Percentiles rank a stretch among this genome's conserved stretches.
Evolutionary conservation across 2,329 filamentous ascomycete species (phyloP).

Genomic region (Endocalyx cinctus): DNA sequence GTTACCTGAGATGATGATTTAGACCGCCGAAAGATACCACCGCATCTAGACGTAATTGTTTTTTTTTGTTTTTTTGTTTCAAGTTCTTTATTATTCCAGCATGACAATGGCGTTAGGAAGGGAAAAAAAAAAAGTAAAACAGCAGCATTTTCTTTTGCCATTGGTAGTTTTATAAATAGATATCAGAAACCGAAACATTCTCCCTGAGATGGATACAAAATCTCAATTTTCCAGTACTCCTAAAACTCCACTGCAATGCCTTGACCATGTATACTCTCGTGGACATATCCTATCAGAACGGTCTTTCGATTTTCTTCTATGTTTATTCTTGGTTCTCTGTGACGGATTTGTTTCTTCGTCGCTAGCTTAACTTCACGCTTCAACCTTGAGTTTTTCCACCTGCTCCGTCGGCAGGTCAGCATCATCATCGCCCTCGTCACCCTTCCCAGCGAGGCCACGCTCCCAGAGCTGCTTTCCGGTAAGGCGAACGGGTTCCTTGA

Average conservation of each 20-base stretch:
- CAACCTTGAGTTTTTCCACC: slow-evolving; percentile 69
- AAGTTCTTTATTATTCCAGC: slow-evolving; percentile 17
- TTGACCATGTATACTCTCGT: slow-evolving; percentile 2
- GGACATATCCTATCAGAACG: too few species aligned
- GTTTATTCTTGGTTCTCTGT: too few species aligned
- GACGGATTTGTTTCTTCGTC: too few species aligned
- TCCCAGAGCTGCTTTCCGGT: slow-evolving; percentile 78
- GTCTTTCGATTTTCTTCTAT: too few species aligned
- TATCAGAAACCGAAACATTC: too few species aligned
- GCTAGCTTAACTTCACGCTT: too few species aligned
- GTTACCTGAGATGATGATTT: neutral
- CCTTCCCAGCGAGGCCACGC: slow-evolving; percentile 63
- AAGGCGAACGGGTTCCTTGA: slow-evolving; percentile 69
- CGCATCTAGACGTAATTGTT: slow-evolving; percentile 6
- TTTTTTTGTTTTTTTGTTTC: too few species aligned
- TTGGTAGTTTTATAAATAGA: too few species aligned
- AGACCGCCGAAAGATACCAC: slow-evolving; percentile 18
- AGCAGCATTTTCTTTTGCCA: neutral
- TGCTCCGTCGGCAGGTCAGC: slow-evolving; percentile 52
- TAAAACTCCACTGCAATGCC: slow-evolving; percentile 22
- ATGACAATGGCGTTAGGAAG: slow-evolving; percentile 21
- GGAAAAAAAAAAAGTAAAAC: slow-evolving; percentile 16
- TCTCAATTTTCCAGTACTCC: slow-evolving; percentile 12
- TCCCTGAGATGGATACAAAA: too few species aligned
- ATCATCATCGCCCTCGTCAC: slow-evolving; percentile 63